Base-by-base conservation (phyloP, 306 rosid genomes). In the Amphicarpaea edgeworthii region DNA sequence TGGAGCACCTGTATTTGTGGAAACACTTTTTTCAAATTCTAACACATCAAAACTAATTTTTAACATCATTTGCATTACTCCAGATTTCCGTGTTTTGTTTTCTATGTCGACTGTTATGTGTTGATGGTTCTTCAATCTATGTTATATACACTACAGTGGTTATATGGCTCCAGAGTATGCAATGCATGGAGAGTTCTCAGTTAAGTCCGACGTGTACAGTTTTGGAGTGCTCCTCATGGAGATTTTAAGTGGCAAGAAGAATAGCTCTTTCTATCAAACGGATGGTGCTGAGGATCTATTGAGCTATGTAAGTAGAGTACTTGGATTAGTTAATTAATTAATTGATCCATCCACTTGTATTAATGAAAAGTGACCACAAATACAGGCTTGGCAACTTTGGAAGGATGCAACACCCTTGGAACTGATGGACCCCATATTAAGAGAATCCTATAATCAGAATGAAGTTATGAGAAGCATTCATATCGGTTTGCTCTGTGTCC, bases 161-260 rank as follows among this genome's bases (percentile, higher is more conserved):
- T 82, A 81, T 21, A 76, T 81, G 63, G 20, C 74, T 62, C 78
- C 81, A 0, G 81, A 81, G 3, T 76, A 63, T 43, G 78, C 78
- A 2, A 54, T 51, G 70, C 75, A 60, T 15, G 82, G 78, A 53
- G 70, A 76, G 53, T 70, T 76, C 28, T 82, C 82, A 59, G 62
- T 41, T 17, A 83, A 83, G 47, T 75, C 84, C 3, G 84, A 79
- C 12, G 68, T 83, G 8, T 76, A 50, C 9, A 68, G 83, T 24
- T 83, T 86, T 4, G 85, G 85, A n/a, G 69, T 86, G 47, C 53
- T 83, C 57, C 4, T 82, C 11, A 6, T 83, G n/a, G 81, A 86
- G 66, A 85, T 79, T 61, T 7, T 83, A 70, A 80, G 85, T 55
- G 85, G 89, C 30, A 82, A 72, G 47, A 85, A 73, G 51, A 85